phyloP scores from a whole-genome alignment of 1,284 basidiomycete genomes.

The Tylopilus orsonianus region DNA sequence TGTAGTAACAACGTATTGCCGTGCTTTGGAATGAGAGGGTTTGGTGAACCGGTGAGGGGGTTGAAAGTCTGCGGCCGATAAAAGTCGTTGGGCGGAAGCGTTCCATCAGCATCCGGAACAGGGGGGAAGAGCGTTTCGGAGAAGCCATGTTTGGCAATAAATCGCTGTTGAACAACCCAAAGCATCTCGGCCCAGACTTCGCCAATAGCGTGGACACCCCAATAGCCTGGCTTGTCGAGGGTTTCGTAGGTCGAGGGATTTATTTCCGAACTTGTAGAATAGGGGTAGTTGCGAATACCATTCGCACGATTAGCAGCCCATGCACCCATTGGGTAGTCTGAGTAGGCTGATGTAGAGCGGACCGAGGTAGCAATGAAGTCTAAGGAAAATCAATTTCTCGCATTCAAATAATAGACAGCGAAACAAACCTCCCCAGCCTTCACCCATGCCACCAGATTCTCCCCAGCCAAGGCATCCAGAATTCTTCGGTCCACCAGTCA shows the following conservation, averaged over 20 bases:
- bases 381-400: conserved; percentile 19
- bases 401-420: neutral
- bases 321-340: conserved; percentile 86
- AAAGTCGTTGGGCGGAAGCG: conserved; percentile 67
- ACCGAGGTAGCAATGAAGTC: conserved; percentile 87
- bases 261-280: conserved; percentile 75
- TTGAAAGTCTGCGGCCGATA: conserved; percentile 53
- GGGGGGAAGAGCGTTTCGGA: conserved; percentile 82
- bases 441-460: conserved; percentile 95
- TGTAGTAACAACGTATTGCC: conserved; percentile 89
- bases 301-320: conserved; percentile 82
- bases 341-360: conserved; percentile 70
- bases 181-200: conserved; percentile 97
- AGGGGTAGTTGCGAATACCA: conserved; percentile 89
- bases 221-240: conserved; percentile 92
- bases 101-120: conserved; percentile 55
- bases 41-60: conserved; percentile 40
- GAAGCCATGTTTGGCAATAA: conserved; percentile 84
- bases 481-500: conserved; percentile 93
- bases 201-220: conserved; percentile 89
- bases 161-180: conserved; percentile 76
- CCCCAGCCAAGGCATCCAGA: conserved; percentile 94
- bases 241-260: conserved; percentile 96
- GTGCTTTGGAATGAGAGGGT: conserved; percentile 81
- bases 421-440: conserved; percentile 79